Evolutionary conservation across 108 stramenopile genomes (phyloP), one percentile per base, ranked within the genome.

Genomic region (Cylindrotheca closterium): DNA sequence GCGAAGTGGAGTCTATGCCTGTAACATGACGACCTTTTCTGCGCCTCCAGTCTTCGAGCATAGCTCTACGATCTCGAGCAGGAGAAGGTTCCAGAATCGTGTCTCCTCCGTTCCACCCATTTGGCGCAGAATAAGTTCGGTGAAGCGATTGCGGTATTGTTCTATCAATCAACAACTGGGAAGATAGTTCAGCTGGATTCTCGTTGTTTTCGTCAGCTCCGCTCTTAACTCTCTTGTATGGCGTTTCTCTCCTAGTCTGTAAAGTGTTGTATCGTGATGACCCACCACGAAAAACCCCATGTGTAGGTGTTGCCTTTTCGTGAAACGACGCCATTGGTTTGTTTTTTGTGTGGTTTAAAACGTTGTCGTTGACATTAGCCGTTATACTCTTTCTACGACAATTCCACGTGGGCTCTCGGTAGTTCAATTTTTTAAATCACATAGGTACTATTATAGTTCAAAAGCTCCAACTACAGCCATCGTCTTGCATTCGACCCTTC

Each of bases 41-140:
- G 1, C 60, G 65, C 56, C 91, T 51, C 91, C 91, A 92, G 55
- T 85, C 84, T 32, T 87, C 86, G 60, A 92, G 60, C 82, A 79
- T 77, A 24, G 84, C 85, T 33, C 86, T 74, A 29, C 86, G 80
- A 68, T 89, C 91, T 17, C 85, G 73, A 31, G 58, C 56, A 0
- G 75, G 70, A 47, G 78, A 70, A 15, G 60, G 71, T 0, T 53
- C 21, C 3, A 51, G 54, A 17, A 61, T 19, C 18, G 46, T 33
- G 27, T 47, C 63, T 15, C 65, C 77, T 21, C 70, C 66, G 23
- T 71, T 32, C 4, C 72, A 79, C 26, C 78, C 30, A 51, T 68
- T 31, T n/a, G 71, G 48, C 10, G 57, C 56, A 2, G 71, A 72
- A 30, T 47, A 58, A 15, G 66, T 54, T 19, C 77, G 64, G 33